Conservation (phyloP, 257 asterid species). For the Penstemon newberryi region DNA sequence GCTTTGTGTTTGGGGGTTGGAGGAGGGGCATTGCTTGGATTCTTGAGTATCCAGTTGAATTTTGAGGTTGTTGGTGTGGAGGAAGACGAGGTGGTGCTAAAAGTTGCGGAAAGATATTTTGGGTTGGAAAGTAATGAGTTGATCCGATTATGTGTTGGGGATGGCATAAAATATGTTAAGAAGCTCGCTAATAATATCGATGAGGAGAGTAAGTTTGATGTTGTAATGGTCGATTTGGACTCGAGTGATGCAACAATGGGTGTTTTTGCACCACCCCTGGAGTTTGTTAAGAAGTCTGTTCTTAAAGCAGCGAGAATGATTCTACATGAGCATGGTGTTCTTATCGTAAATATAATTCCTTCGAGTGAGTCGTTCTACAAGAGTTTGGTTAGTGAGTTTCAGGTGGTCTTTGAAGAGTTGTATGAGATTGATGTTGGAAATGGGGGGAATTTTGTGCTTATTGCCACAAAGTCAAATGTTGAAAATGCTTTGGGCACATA, state of each 20-base stretch:
- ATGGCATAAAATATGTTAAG: conserved; percentile 54
- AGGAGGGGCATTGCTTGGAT: conserved; percentile 83
- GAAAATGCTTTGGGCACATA: conserved; percentile 16
- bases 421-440: conserved; percentile 76
- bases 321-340: conserved; percentile 48
- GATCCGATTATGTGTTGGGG: conserved; percentile 48
- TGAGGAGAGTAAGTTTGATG: conserved; percentile 45
- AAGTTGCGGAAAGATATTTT: conserved; percentile 57
- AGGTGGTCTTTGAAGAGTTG: conserved; percentile 54
- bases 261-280: conserved; percentile 70
- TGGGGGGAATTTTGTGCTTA: conserved; percentile 73
- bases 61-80: conserved; percentile 80
- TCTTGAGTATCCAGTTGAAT: conserved; percentile 45
- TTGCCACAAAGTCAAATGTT: conserved; percentile 51
- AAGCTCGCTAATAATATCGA: conserved; percentile 31
- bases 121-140: conserved; percentile 49
- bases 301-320: conserved; percentile 47
- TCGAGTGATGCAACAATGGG: conserved; percentile 55
- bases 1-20: conserved; percentile 89
- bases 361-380: conserved; percentile 40
- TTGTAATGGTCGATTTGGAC: conserved; percentile 89
- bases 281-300: conserved; percentile 51
- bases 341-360: conserved; percentile 61
- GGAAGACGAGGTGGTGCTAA: conserved; percentile 56
- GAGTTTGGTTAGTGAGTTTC: conserved; percentile 39